Evolutionary conservation across 2,329 filamentous ascomycete species (phyloP), one percentile per base, ranked within the genome.

Genomic region (Arthrobotrys sinensis): DNA sequence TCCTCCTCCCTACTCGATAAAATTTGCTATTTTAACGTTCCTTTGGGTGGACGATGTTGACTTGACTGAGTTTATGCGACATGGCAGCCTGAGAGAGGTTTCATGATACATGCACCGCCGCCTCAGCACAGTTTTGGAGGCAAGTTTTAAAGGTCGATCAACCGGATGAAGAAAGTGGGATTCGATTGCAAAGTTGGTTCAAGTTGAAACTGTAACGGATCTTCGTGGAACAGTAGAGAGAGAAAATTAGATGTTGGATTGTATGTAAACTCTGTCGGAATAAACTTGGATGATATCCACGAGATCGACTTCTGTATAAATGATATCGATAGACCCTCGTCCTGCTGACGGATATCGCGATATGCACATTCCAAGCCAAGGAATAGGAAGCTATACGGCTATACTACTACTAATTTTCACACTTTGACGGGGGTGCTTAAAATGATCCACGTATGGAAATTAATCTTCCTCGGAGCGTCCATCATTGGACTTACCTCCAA

Each of bases 121-220:
- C 10, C 50, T 32, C 50, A 53, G 50, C 50, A 53, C n/a, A 6
- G 14, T 21, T 12, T 50, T 34, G 32, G 24, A 53, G 3, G 1
- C 50, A 7, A 24, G n/a, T n/a, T n/a, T n/a, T n/a, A 48, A 21
- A 21, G 3, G 11, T 55, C 28, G 7, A 38, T 55, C 28, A 4
- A 38, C 65, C 40, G 65, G 65, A 69, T 60, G 40, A 50, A 69
- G 65, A 36, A 60, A 46, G 50, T 69, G 28, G 10, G 21, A 60
- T n/a, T n/a, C n/a, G n/a, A n/a, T 69, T n/a, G 40, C n/a, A 6
- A 57, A 5, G n/a, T 21, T 36, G 34, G 16, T 19, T 21, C 16
- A 4, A 12, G 10, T 38, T 21, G 52, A 38, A 38, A 57, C 52
- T 11, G 8, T 38, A 57, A 38, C 32, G n/a, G 36, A 2, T 48